Percentiles rank a stretch among this genome's conserved stretches.
Evolutionary conservation across 345 rosid species (phyloP).

Genomic region (Tarenaya hassleriana): DNA sequence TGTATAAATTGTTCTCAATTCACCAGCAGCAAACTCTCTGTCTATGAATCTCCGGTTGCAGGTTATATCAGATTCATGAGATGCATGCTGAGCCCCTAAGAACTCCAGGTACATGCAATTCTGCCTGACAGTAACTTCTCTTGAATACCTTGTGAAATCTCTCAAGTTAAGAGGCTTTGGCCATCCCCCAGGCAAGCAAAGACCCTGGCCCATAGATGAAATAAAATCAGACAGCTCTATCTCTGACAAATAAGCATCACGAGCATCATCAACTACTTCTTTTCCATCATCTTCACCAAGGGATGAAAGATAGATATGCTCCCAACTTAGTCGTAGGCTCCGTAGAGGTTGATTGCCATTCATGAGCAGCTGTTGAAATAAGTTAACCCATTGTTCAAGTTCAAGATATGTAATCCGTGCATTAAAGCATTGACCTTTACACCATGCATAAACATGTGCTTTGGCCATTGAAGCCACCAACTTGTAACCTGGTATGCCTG

Average conservation of each 20-base stretch:
- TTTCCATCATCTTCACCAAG: conserved; percentile 63
- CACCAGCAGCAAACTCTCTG: conserved; percentile 25
- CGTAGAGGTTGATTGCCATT: conserved; percentile 64
- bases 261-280: conserved; percentile 50
- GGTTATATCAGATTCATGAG: conserved; percentile 28
- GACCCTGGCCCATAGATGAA: conserved; percentile 28
- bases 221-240: conserved; percentile 25
- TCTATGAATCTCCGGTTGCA: conserved; percentile 20
- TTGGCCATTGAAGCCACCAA: conserved; percentile 77
- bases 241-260: conserved; percentile 38
- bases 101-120: conserved; percentile 75
- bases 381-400: conserved; percentile 78
- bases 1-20: too few relatives aligned
- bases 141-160: conserved; percentile 55
- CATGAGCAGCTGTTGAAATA: conserved; percentile 67
- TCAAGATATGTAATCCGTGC: conserved; percentile 69
- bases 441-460: conserved; percentile 69
- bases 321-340: conserved; percentile 91
- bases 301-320: conserved; percentile 81
- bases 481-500: conserved; percentile 60
- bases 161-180: conserved; percentile 59
- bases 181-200: conserved; percentile 85
- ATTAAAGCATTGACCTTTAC: conserved; percentile 41
- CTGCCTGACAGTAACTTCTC: conserved; percentile 60
- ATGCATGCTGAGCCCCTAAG: conserved; percentile 58